Evolutionary conservation across 208 protist species (phyloP), one percentile per base, ranked within the genome.

Genomic region (Giardia muris): DNA sequence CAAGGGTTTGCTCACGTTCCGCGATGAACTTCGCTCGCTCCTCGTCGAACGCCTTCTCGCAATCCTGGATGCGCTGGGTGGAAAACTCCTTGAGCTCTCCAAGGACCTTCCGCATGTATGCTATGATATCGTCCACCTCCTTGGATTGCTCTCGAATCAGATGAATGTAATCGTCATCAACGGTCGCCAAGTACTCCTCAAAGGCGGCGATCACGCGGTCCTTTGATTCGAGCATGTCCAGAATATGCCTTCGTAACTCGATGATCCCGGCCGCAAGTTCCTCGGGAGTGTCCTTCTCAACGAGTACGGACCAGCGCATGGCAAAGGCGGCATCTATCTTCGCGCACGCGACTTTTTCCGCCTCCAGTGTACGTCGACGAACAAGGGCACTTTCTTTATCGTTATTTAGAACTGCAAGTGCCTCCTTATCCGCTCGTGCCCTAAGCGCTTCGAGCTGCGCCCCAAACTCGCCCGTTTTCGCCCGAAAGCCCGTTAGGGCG

Each of bases 91-190:
- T 4, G 19, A 90, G 44, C n/a, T 90, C 43, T 90, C 45, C 45
- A 44, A 90, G n/a, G 43, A 47, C 1, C 43, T 90, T 90, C 48
- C 87, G n/a, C 1, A 2, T 47, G n/a, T 47, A 90, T 1, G 42
- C n/a, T 67, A 90, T 90, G 45, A 90, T n/a, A 43, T 90, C 87
- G 48, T 90, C 87, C 19, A 90, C n/a, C 45, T 90, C 87, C 48
- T 4, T 47, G 1, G 87, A 4, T 2, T 90, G 10, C n/a, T 90
- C 87, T 2, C 43, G n/a, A 90, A 47, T 90, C 45, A 90, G 43
- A 3, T 46, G 2, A 2, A 90, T 47, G 48, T 47, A 90, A 47
- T 90, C 87, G n/a, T 90, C 87, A 90, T 90, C 87, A 4, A 90
- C 87, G 30, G n/a, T 47, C n/a, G n/a, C 45, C 48, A 90, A 47